A percentile compares a stretch with the other conserved stretches of the same genome.
Evolutionary conservation across 2,329 filamentous ascomycete species (phyloP).

Genomic region (Neospermospora avenae): DNA sequence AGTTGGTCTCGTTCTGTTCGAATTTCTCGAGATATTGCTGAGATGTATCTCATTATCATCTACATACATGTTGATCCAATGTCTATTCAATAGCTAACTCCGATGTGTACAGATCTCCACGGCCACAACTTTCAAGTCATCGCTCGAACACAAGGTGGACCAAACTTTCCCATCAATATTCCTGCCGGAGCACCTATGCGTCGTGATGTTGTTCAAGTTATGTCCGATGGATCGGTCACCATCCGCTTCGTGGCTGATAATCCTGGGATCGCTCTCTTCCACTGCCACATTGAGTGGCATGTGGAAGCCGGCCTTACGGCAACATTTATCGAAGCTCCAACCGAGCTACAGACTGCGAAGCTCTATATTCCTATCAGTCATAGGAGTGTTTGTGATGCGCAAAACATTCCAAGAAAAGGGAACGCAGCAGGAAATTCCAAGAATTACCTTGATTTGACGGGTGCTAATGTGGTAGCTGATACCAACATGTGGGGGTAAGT

Average conservation of each 20-base stretch:
- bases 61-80: no score
- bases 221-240: constrained; percentile 62
- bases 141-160: constrained; percentile 1
- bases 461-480: constrained; percentile 2
- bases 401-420: constrained; percentile 9
- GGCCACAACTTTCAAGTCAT: constrained; percentile 20
- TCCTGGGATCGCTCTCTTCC: constrained; percentile 66
- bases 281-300: constrained; percentile 60
- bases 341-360: constrained; percentile 4
- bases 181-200: constrained; percentile 51
- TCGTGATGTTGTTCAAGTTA: constrained; percentile 58
- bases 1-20: no score
- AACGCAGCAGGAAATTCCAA: constrained; percentile 17
- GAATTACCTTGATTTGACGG: constrained; percentile 13
- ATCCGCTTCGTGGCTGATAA: constrained; percentile 64
- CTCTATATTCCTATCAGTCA: constrained; percentile 13
- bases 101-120: no score
- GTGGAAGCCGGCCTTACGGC: constrained; percentile 41
- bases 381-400: constrained; percentile 2
- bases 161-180: constrained; percentile 5
- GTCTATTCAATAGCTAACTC: no score
- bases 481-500: constrained; percentile 9
- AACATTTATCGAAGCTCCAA: constrained; percentile 21
- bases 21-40: no score
- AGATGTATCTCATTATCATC: no score